phyloP scores from a whole-genome alignment of 345 rosid species.

The Cardamine chenopodiifolia region DNA sequence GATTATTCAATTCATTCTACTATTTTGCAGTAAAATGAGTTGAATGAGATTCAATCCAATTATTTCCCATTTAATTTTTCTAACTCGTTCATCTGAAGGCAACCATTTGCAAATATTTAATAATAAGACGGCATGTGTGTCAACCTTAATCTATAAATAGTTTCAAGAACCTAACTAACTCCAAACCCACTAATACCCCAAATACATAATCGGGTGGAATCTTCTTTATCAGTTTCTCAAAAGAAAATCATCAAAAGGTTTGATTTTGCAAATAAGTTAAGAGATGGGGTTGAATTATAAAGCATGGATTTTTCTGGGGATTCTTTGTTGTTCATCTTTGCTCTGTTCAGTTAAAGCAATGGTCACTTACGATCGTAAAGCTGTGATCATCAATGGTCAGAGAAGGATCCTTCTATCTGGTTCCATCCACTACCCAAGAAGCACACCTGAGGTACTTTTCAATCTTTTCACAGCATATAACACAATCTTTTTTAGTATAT shows the following conservation, averaged over 20 bases:
- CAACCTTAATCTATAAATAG: constrained; percentile 39
- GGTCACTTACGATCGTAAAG: constrained; percentile 55
- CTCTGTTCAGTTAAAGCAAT: constrained; percentile 27
- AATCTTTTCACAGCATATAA: neutral
- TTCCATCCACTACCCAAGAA: constrained; percentile 66
- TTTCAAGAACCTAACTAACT: constrained; percentile 25
- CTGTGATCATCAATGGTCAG: constrained; percentile 57
- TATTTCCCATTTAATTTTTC: no score
- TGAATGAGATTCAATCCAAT: no score
- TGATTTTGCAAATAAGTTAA: neutral
- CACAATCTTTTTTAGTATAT: neutral
- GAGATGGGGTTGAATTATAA: constrained; percentile 22
- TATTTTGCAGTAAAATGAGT: no score
- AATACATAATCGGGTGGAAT: neutral
- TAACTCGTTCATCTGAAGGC: no score
- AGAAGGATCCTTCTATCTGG: constrained; percentile 61
- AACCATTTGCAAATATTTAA: neutral
- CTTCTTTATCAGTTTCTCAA: constrained; percentile 18
- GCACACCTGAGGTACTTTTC: constrained; percentile 58
- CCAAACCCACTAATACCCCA: constrained; percentile 16
- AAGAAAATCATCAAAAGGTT: constrained; percentile 2
- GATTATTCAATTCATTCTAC: no score
- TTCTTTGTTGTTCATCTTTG: constrained; percentile 38
- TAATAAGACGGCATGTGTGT: neutral
- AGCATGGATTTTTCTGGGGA: constrained; percentile 20